A percentile compares a stretch with the other conserved stretches of the same genome.
Conservation (phyloP, 345 rosid genomes). For the Gossypium raimondii region DNA sequence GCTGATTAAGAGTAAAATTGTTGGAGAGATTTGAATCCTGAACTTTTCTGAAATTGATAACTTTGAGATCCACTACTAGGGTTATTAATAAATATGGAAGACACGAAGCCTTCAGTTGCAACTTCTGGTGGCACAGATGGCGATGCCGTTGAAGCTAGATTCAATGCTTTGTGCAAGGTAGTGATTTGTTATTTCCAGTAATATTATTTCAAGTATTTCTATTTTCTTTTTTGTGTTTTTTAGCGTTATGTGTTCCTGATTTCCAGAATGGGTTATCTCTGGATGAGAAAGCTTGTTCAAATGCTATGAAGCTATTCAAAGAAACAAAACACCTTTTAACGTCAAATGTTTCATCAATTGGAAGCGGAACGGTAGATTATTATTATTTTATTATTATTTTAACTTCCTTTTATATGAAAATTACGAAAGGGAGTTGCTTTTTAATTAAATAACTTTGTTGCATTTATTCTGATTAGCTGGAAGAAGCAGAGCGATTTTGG, state of each 20-base stretch:
- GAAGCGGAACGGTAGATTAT: constrained; percentile 54
- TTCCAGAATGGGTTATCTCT: constrained; percentile 56
- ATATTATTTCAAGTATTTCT: background rate
- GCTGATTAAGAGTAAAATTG: too few species aligned
- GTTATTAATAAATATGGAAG: constrained; percentile 25
- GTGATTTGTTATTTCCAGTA: background rate
- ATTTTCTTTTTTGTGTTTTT: background rate
- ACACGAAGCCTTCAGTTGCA: constrained; percentile 19
- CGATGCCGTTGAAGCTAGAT: constrained; percentile 35
- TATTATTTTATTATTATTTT: too few species aligned
- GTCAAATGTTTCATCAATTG: constrained; percentile 46
- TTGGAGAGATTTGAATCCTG: background rate
- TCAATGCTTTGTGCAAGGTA: constrained; percentile 51
- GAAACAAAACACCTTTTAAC: constrained; percentile 63
- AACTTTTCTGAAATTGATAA: background rate
- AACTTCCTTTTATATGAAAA: too few species aligned
- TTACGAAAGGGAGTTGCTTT: background rate
- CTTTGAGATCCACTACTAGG: background rate
- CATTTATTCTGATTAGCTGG: constrained; percentile 41
- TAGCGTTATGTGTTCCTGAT: background rate
- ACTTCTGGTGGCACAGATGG: constrained; percentile 21
- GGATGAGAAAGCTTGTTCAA: constrained; percentile 42
- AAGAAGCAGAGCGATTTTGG: constrained; percentile 88
- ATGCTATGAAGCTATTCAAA: constrained; percentile 56
- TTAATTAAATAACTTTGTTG: background rate